Base-by-base conservation (phyloP, 352 stramenopile genomes). In the Phytopythium vexans region DNA sequence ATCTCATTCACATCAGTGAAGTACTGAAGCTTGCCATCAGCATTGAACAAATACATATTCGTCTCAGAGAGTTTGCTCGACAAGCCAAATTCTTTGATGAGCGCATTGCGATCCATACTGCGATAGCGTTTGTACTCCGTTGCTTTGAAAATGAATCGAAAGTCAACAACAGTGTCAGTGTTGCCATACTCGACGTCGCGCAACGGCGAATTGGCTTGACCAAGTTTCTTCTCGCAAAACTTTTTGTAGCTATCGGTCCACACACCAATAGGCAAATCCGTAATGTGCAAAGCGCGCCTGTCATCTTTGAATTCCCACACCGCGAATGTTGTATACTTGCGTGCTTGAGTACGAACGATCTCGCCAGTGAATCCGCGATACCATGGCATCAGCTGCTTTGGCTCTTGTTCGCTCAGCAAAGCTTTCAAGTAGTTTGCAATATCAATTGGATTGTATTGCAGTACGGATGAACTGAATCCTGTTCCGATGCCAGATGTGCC, bases 41-140 rank as follows among this genome's bases (percentile, higher is more conserved):
- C 9, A 37, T 55, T 38, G 21, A 55, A 55, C 8, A 55, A 31
- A 39, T 55, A 47, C 49, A 55, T 55, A 39, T 55, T 55, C 1
- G 49, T 47, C 12, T 37, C 1, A 43, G n/a, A 35, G 11, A 55
- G 14, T 9, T 37, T 47, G 1, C 38, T 48, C 7, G 16, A 31
- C 8, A 55, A 16, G 5, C 48, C 6, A 14, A 52, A 52, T 14
- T 11, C 27, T 40, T 52, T 52, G 4, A 52, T 14, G 4, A 52
- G 8, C 3, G 3, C 46, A 8, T 40, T 27, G 9, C 16, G 21
- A 35, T 38, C 34, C 16, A 40, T 40, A 11, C 4, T 55, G 8
- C 16, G 4, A n/a, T n/a, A n/a, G n/a, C n/a, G n/a, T n/a, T n/a
- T n/a, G 15, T 55, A 46, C 38, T 55, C 37, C 5, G 38, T 4